Evolutionary conservation across 106 monocot species (phyloP), one percentile per base, ranked within the genome.

Genomic region (Xerophyta viscosa): DNA sequence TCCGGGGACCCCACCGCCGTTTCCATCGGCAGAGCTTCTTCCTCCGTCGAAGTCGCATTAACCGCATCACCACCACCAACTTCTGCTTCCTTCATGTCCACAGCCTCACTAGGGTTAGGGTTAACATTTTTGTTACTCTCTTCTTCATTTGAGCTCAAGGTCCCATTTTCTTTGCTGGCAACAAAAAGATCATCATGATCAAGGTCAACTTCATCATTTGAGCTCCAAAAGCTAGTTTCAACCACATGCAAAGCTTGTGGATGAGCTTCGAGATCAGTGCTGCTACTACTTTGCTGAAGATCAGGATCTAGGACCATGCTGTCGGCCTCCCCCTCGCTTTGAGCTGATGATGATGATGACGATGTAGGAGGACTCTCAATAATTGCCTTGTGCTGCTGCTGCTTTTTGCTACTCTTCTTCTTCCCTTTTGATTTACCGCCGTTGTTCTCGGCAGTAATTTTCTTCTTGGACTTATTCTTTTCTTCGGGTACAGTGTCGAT

Each of bases 1-100:
- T 59, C 57, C 61, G 37, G 8, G 11, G 48, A n/a, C 26, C 13
- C 36, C n/a, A 1, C 24, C 31, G n/a, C 61, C 31, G n/a, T 36
- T 2, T 21, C 31, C 31, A 5, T 0, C 18, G 13, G 20, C n/a
- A 31, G 37, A 20, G 20, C 50, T 51, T 24, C 27, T 13, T 2
- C 50, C n/a, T 27, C 50, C n/a, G n/a, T n/a, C n/a, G n/a, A n/a
- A n/a, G n/a, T n/a, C n/a, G n/a, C n/a, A n/a, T n/a, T n/a, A n/a
- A n/a, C n/a, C n/a, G n/a, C n/a, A n/a, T n/a, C n/a, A n/a, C n/a
- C n/a, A n/a, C n/a, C n/a, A n/a, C n/a, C n/a, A n/a, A n/a, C n/a
- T n/a, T n/a, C n/a, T n/a, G n/a, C n/a, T n/a, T n/a, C n/a, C n/a
- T n/a, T n/a, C n/a, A n/a, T n/a, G n/a, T n/a, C n/a, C n/a, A n/a